Conservation (phyloP, 768 basidiomycete genomes). For the Pluteus cervinus region DNA sequence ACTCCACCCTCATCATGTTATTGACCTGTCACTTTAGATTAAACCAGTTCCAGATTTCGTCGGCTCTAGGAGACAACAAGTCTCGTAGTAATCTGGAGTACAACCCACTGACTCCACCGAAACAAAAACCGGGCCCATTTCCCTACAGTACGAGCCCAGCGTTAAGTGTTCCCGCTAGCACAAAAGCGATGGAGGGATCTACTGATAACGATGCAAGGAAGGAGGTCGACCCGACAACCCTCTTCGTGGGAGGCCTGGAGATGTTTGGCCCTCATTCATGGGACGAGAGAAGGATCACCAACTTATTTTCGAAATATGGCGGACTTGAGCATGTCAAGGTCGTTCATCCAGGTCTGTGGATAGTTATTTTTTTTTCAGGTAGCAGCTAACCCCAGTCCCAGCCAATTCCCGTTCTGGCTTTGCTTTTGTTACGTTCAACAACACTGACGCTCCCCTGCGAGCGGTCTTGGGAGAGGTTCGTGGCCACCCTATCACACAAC, state of each 20-base stretch:
- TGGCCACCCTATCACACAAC: not conserved
- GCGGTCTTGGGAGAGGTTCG: slow-evolving; percentile 63
- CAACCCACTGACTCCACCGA: too few species aligned
- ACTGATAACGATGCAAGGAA: too few species aligned
- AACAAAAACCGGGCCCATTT: too few species aligned
- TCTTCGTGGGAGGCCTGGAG: slow-evolving; percentile 76
- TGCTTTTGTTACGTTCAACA: slow-evolving; percentile 71
- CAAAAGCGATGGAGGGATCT: too few species aligned
- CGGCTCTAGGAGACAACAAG: too few species aligned
- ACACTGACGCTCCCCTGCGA: slow-evolving; percentile 55
- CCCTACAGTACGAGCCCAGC: too few species aligned
- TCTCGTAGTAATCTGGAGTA: too few species aligned
- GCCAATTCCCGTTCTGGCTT: slow-evolving; percentile 65
- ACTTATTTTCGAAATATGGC: slow-evolving; percentile 59
- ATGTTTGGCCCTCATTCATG: slow-evolving; percentile 57
- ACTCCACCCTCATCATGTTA: too few species aligned
- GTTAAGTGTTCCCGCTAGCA: too few species aligned
- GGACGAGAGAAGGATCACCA: slow-evolving; percentile 58
- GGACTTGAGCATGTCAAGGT: slow-evolving; percentile 60
- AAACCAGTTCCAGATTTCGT: too few species aligned
- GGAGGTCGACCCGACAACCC: slow-evolving; percentile 57
- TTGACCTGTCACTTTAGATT: too few species aligned
- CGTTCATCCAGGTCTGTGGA: slow-evolving; percentile 52
- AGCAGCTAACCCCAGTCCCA: slow-evolving; percentile 16
- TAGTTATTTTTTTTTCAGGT: slow-evolving; percentile 1